phyloP scores from a whole-genome alignment of 2,329 filamentous ascomycete species.

The Cladobotryum mycophilum region DNA sequence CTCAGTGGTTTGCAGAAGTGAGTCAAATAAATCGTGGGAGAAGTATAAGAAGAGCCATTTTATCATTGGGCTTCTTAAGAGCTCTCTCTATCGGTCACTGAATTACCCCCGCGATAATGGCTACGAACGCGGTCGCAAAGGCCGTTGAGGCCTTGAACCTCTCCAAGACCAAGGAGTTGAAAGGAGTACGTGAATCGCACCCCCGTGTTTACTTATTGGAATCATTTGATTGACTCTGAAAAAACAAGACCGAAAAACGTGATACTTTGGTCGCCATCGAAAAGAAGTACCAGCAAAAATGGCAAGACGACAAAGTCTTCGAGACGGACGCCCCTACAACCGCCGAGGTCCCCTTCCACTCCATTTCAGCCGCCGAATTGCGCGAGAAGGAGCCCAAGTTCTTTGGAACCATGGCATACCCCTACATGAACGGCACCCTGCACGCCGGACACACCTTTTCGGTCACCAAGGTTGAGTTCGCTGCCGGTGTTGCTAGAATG shows the following conservation, averaged over 20 bases:
- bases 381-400: conserved; percentile 83
- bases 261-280: conserved; percentile 76
- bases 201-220: background rate
- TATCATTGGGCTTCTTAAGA: background rate
- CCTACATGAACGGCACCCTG: conserved; percentile 79
- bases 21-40: conserved; percentile 9
- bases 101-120: conserved; percentile 31
- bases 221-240: background rate
- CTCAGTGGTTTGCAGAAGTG: conserved; percentile 5
- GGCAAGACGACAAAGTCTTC: conserved; percentile 55
- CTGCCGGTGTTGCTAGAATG: conserved; percentile 80
- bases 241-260: conserved; percentile 70
- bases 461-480: conserved; percentile 88
- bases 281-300: conserved; percentile 82
- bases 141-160: conserved; percentile 46
- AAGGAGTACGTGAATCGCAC: conserved; percentile 39
- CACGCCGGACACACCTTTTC: conserved; percentile 93
- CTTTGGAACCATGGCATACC: conserved; percentile 56
- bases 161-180: conserved; percentile 56
- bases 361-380: conserved; percentile 66
- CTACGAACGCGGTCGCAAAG: conserved; percentile 35
- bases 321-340: conserved; percentile 77
- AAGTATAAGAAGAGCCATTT: conserved; percentile 5
- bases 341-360: conserved; percentile 67
- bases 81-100: background rate